These are phyloP conservation scores for Isoetes taiwanensis DNA, from an alignment of 75 land plant species.

Conservation along the genomic window DNA sequence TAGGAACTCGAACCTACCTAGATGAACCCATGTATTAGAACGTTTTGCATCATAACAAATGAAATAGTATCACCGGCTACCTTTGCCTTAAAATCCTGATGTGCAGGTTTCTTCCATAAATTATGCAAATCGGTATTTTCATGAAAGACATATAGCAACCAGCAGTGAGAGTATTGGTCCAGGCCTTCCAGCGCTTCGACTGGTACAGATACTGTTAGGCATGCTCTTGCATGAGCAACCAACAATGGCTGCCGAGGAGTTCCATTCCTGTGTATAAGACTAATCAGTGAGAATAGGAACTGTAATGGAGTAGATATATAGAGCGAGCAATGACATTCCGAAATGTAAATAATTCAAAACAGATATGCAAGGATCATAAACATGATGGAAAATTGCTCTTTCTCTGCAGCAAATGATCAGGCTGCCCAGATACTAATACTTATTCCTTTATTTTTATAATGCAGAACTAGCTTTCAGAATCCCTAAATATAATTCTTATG, in stretches of 20 bases:
- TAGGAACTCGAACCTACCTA: conserved; percentile 90
- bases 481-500: too few species aligned
- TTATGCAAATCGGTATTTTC: conserved; percentile 80
- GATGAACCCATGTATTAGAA: conserved; percentile 3
- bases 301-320: neutral
- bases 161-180: conserved; percentile 83
- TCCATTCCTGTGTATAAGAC: conserved; percentile 66
- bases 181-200: conserved; percentile 81
- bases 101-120: conserved; percentile 65
- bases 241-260: conserved; percentile 96
- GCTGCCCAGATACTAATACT: too few species aligned
- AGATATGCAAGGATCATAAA: too few species aligned
- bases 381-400: too few species aligned
- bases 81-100: conserved; percentile 84
- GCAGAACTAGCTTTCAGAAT: too few species aligned
- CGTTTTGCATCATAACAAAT: neutral
- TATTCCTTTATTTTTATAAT: too few species aligned
- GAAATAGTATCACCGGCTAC: conserved; percentile 17
- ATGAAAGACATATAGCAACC: conserved; percentile 95
- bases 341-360: too few species aligned
- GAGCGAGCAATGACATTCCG: too few species aligned
- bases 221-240: conserved; percentile 78
- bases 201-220: conserved; percentile 63
- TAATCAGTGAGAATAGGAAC: neutral
- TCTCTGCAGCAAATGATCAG: too few species aligned